Base-by-base conservation (phyloP, 2,329 filamentous ascomycete species). In the Tolypocladium pustulatum region DNA sequence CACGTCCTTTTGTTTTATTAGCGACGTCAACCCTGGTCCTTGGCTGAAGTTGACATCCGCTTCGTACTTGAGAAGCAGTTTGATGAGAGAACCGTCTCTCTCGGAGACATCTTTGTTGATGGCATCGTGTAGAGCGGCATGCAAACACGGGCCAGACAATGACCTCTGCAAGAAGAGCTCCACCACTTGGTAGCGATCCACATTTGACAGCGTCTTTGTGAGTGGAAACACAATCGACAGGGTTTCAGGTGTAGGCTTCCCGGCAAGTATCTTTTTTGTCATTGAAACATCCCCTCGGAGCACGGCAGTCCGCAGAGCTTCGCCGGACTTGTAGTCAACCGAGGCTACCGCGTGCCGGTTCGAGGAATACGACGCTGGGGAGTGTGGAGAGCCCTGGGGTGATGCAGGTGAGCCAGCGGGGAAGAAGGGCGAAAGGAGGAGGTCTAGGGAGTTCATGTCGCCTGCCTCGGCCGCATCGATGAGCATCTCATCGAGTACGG, bases 31-130 rank as follows among this genome's bases (percentile, higher is more conserved):
- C 2, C 75, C 76, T n/a, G 75, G 71, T 0, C 81, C 80, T 32
- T 78, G 75, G 49, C 79, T 78, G 57, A 78, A 80, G 61, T 82
- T 83, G 41, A 82, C 74, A 54, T 84, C 81, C 4, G 79, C 79
- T 17, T 79, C 76, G 60, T 81, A 72, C 2, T 75, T 72, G 6
- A 85, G 69, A 4, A 85, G 69, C 5, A 85, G 71, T 8, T 75
- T 73, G 57, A 85, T 80, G 13, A 85, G 68, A 1, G 74, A 72
- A 49, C 78, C 75, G 43, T 85, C 82, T 41, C 80, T 72, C 46
- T 73, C 71, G 0, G 76, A 73, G 1, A 73, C 72, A 15, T 75
- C 72, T 49, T 82, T 77, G 17, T 75, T 73, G 49, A 84, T 77
- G n/a, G 78, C 78, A 30, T 78, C 75, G 59, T 83, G 78, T 2